Evolutionary conservation across 768 basidiomycete species (phyloP), one percentile per base, ranked within the genome.

Genomic region (Termitomyces eurrhizus): DNA sequence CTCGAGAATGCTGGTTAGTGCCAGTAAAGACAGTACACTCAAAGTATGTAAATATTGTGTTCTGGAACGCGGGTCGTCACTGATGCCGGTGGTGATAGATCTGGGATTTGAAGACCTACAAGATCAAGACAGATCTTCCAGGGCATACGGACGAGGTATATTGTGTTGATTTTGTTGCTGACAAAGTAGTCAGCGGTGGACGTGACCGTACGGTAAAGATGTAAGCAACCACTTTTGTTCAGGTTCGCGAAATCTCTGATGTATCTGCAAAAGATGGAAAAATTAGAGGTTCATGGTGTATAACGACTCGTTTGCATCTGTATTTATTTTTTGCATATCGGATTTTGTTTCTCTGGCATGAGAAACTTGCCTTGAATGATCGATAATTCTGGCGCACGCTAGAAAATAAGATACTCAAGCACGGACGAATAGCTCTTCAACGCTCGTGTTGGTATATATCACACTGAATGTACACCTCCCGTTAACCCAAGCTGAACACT

Each of bases 161-260:
- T 75, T 98, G 96, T 68, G 96, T 99, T 16, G 96, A 98, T 74
- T 99, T 97, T 70, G 95, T 99, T 1, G 95, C 95, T 0, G 96
- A 99, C 77, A 99, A 99, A 73, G 84, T 98, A n/a, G 94, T 97
- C 64, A 96, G 93, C 69, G 96, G 95, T n/a, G 96, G 96, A 14
- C 78, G 90, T 48, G 96, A 98, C 75, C 84, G 86, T 67, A 89
- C 85, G 21, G 86, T 98, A 12, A 97, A 97, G 77, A 98, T 98
- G 93, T 97, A 69, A 66, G 92, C 21, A 18, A 18, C 37, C 26
- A 44, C 26, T 32, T 55, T 14, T 37, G 7, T 37, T 7, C 39
- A 21, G 9, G 29, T 16, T 57, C 24, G 8, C 18, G 29, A 29
- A 4, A 24, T 3, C 11, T 24, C 45, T 48, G 13, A 41, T 42